Percentiles rank a stretch among this genome's conserved stretches.
Conservation (phyloP, 1,284 basidiomycete species). For the Irpex rosettiformis region DNA sequence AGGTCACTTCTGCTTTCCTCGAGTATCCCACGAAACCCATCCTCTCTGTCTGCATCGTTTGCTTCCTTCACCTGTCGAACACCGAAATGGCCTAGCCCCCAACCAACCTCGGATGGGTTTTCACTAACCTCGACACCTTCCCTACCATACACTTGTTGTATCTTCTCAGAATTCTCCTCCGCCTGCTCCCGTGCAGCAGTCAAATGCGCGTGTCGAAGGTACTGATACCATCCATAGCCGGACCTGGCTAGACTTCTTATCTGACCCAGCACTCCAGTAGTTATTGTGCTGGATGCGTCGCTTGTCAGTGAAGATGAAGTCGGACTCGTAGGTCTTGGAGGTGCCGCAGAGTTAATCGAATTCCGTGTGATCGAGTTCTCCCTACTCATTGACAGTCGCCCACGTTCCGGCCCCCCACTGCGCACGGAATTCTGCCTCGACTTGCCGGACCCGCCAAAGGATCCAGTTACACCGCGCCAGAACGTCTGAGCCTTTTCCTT, state of each 20-base stretch:
- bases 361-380: background rate
- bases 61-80: slow-evolving; percentile 34
- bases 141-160: slow-evolving; percentile 51
- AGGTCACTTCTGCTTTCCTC: slow-evolving; percentile 13
- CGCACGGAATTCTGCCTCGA: slow-evolving; percentile 4
- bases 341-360: background rate
- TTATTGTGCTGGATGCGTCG: background rate
- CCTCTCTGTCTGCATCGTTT: slow-evolving; percentile 15
- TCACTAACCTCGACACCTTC: slow-evolving; percentile 29
- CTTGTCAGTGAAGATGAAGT: slow-evolving; percentile 5
- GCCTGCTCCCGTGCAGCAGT: slow-evolving; percentile 65
- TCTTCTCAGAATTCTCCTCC: slow-evolving; percentile 56
- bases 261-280: slow-evolving; percentile 11
- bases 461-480: slow-evolving; percentile 50
- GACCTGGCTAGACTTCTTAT: slow-evolving; percentile 24
- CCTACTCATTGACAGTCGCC: background rate
- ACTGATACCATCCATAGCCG: slow-evolving; percentile 51
- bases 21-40: slow-evolving; percentile 12
- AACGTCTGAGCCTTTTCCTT: slow-evolving; percentile 47
- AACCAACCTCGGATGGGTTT: slow-evolving; percentile 40
- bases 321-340: background rate
- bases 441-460: slow-evolving; percentile 20
- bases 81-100: slow-evolving; percentile 73
- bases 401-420: slow-evolving; percentile 8
- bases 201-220: slow-evolving; percentile 60